Conservation (phyloP, 1,284 basidiomycete species). For the Dichomitus squalens region DNA sequence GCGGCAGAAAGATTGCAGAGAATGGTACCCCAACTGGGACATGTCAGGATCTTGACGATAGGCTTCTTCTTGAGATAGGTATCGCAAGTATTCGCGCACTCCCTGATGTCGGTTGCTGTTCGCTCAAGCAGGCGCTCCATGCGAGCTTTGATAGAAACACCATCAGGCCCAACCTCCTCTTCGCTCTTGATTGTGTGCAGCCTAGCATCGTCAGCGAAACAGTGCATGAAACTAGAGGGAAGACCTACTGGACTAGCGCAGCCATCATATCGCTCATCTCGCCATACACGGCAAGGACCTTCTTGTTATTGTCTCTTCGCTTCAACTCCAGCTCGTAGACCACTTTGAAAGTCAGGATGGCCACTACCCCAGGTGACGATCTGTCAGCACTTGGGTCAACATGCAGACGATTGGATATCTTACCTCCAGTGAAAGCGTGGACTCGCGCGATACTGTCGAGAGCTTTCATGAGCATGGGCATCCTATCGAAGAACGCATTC, state of each 20-base stretch:
- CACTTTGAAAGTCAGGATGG: slow-evolving; percentile 44
- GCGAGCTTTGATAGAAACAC: slow-evolving; percentile 25
- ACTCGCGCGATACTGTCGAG: slow-evolving; percentile 29
- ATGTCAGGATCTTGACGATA: slow-evolving; percentile 40
- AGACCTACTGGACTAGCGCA: slow-evolving; percentile 32
- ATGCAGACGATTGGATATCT: no score
- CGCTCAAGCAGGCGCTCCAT: slow-evolving; percentile 23
- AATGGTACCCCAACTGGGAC: slow-evolving; percentile 39
- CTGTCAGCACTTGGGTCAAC: no score
- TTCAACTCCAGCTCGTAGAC: slow-evolving; percentile 45
- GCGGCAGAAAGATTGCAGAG: slow-evolving; percentile 35
- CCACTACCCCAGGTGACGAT: slow-evolving; percentile 33
- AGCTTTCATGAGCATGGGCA: slow-evolving; percentile 22
- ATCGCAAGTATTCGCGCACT: slow-evolving; percentile 36
- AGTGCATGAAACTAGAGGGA: slow-evolving; percentile 17
- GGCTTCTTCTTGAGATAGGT: slow-evolving; percentile 33
- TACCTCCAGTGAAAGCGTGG: slow-evolving; percentile 30
- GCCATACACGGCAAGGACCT: slow-evolving; percentile 37
- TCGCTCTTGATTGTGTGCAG: slow-evolving; percentile 10
- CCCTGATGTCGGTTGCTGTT: slow-evolving; percentile 33
- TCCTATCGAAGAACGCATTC: slow-evolving; percentile 9
- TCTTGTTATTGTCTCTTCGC: slow-evolving; percentile 28
- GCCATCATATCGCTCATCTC: slow-evolving; percentile 25
- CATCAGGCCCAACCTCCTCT: slow-evolving; percentile 24
- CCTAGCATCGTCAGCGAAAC: neutral